Evolutionary conservation across 306 rosid genomes (phyloP).

Genomic region (Psophocarpus tetragonolobus): DNA sequence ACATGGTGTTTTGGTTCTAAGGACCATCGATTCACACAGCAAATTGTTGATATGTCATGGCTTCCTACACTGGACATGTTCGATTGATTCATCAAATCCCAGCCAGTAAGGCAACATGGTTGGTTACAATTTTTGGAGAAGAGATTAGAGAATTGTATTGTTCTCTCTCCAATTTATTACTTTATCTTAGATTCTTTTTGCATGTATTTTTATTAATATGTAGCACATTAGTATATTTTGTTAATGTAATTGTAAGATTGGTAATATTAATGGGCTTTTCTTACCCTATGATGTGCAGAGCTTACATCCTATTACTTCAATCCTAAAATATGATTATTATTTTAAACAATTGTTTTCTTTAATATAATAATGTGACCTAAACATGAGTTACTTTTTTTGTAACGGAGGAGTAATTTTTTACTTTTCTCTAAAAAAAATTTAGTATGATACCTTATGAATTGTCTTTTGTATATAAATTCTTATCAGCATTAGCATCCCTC

Average conservation of each 20-base stretch:
- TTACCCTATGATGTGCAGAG: neutral
- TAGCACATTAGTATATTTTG: neutral
- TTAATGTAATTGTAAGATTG: slow-evolving; percentile 13
- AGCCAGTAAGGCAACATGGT: neutral
- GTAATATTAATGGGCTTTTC: neutral
- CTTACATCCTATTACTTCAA: too few species aligned
- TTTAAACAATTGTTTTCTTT: too few species aligned
- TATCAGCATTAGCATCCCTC: too few species aligned
- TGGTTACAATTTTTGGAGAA: slow-evolving; percentile 21
- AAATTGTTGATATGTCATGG: neutral
- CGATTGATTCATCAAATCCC: slow-evolving; percentile 12
- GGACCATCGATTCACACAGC: neutral
- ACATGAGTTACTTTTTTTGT: too few species aligned
- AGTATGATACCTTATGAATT: too few species aligned
- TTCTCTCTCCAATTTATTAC: neutral
- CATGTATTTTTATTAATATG: neutral
- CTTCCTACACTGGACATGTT: neutral
- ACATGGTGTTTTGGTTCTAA: neutral
- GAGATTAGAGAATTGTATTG: neutral
- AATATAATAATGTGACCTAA: too few species aligned
- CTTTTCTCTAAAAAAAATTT: too few species aligned
- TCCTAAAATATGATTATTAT: too few species aligned
- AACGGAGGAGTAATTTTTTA: too few species aligned
- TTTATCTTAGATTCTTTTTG: neutral
- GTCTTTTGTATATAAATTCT: too few species aligned